Percentiles rank a stretch among this genome's conserved stretches.
These are phyloP conservation scores for Murraya koenigii DNA, from an alignment of 345 rosid genomes.

Conservation along the genomic window DNA sequence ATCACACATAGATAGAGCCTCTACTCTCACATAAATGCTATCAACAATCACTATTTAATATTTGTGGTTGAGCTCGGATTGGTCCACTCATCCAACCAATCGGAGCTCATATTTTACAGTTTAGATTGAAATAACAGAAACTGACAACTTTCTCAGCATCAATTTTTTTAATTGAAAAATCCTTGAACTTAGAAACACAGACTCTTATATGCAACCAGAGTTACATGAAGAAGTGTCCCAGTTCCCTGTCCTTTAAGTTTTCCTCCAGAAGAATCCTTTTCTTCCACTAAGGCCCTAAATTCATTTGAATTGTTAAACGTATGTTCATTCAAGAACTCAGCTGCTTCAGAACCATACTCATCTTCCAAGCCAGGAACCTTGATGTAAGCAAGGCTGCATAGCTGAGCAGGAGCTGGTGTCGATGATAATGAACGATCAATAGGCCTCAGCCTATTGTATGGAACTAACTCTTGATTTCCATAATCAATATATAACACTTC, in stretches of 20 bases:
- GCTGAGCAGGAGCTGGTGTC: conserved; percentile 84
- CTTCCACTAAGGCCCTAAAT: conserved; percentile 79
- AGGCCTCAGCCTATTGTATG: conserved; percentile 69
- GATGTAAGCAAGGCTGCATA: conserved; percentile 87
- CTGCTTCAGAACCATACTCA: conserved; percentile 87
- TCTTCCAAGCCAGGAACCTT: conserved; percentile 84
- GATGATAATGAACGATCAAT: conserved; percentile 69
- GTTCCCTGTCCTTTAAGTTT: conserved; percentile 96
- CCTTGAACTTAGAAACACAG: no score
- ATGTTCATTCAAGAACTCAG: conserved; percentile 61
- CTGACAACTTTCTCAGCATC: no score
- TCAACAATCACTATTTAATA: no score
- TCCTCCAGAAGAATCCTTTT: conserved; percentile 82
- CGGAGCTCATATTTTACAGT: no score
- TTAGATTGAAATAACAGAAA: no score
- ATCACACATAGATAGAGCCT: no score
- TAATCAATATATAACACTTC: conserved; percentile 96
- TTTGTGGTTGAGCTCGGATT: no score
- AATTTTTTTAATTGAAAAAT: no score
- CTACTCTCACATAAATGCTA: no score
- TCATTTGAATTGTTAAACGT: conserved; percentile 63
- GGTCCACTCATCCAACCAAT: no score
- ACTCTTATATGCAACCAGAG: conserved; percentile 76
- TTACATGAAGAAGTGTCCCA: conserved; percentile 64
- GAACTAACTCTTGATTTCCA: conserved; percentile 89